Base-by-base conservation (phyloP, 345 rosid species). In the Eucalyptus brandiana region DNA sequence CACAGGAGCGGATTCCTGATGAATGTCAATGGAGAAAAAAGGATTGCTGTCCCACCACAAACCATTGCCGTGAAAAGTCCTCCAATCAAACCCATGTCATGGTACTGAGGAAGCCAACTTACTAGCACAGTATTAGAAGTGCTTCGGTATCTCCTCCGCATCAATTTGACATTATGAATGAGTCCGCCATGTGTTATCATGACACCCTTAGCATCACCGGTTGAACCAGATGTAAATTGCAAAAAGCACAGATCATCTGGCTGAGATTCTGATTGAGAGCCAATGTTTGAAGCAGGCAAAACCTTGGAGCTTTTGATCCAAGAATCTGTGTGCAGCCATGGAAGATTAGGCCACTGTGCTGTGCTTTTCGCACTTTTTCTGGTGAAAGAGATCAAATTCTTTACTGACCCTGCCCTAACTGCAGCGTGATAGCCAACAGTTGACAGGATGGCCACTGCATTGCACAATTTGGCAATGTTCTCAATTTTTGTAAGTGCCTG, bases 91-190 rank as follows among this genome's bases (percentile, higher is more conserved):
- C 97, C 97, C 96, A 95, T 94, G 90, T 94, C 96, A 91, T 95
- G 97, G 91, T 95, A 95, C 62, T 95, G 97, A 17, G 97, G 97
- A 89, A 95, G 96, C 97, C 97, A 95, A 88, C 96, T 94, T 60
- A 94, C 92, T 16, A 92, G 88, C 40, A 94, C 93, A 23, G 96
- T 94, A 83, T 93, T 91, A 26, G 97, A 95, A 89, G 94, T 94
- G 93, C 95, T 94, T 90, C 50, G 94, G 86, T 94, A 95, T 89
- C 86, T 91, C 89, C 89, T 92, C 60, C 91, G 87, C 97, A 94
- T 95, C 91, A 94, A 80, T 90, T 94, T 95, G 89, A 94, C 94
- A 65, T 95, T 95, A 91, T 94, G 96, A 87, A 95, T 87, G 81
- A 95, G 95, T 15, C 96, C 96, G 14, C 95, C 93, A 40, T 94